Conservation (phyloP, 2,329 filamentous ascomycete genomes). For the Epichloe sp. region DNA sequence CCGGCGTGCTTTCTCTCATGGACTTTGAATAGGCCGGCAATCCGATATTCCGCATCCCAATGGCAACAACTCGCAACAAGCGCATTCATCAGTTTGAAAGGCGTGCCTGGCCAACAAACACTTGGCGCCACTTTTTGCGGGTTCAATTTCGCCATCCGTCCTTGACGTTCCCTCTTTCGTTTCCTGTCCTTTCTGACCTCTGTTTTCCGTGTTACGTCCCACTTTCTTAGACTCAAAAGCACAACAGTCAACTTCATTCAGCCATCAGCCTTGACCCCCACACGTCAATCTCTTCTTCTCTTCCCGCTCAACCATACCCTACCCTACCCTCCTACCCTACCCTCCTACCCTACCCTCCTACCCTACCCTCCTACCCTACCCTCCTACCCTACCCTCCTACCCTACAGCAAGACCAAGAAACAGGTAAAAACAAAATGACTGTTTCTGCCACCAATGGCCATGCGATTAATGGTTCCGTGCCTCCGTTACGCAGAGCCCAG, state of each 20-base stretch:
- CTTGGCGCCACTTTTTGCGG: background rate
- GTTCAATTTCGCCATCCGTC: no score
- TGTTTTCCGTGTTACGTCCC: no score
- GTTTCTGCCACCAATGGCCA: constrained; percentile 1
- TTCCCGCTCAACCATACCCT: background rate
- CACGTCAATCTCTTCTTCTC: no score
- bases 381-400: no score
- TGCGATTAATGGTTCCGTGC: constrained; percentile 11
- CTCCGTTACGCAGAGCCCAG: constrained; percentile 18
- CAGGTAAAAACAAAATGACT: background rate
- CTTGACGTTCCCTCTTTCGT: background rate
- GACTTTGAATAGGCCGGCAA: background rate
- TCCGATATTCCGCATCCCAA: background rate
- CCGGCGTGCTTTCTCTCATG: background rate
- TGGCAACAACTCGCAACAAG: no score
- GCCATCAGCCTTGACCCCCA: background rate
- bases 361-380: background rate
- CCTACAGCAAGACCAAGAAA: background rate
- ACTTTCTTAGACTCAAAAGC: background rate
- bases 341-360: background rate
- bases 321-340: background rate
- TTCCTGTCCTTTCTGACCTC: background rate
- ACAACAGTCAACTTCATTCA: background rate
- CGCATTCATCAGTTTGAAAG: background rate
- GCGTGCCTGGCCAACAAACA: background rate